Evolutionary conservation across 2,329 filamentous ascomycete genomes (phyloP), one percentile per base, ranked within the genome.

Genomic region (Scedosporium aurantiacum): DNA sequence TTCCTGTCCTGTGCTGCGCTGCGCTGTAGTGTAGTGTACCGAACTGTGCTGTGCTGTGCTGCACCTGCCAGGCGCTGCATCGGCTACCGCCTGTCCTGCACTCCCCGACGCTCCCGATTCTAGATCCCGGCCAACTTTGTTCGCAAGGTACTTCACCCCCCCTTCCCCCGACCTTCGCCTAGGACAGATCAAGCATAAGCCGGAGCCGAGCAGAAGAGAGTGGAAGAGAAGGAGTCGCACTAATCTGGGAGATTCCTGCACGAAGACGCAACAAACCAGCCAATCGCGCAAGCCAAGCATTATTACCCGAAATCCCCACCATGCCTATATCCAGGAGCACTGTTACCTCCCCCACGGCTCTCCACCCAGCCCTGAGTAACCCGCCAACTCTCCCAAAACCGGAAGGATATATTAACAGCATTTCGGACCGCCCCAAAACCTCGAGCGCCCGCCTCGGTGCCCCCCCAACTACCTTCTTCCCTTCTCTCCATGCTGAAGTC

Each of bases 311-410:
- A 58, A 32, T 55, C 65, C 52, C 64, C 65, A 65, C 68, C 68
- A 69, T 68, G 68, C 68, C 68, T 67, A 70, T 68, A 68, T 69
- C 62, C 45, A 62, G 74, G 64, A 73, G 72, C 64, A 65, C 70
- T 65, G 65, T 77, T 64, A 70, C 71, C 54, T 79, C 79, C 65
- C 77, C 79, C 62, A 74, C 75, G 61, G 74, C 78, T 65, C 74
- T 82, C 72, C 79, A 82, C 75, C 78, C 79, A 68, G 73, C 72
- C 65, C 75, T 82, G 70, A 76, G 74, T 70, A 73, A 72, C 64
- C 67, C 68, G 60, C 67, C 63, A 65, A 59, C 54, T 58, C 61
- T 64, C 61, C 61, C 47, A 23, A 56, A 56, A 18, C 25, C 60
- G 40, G 65, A 66, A 62, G 65, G 65, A 66, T 65, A 68, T 70